Conservation (phyloP, 164 flowering plant species). For the Piper longum region DNA sequence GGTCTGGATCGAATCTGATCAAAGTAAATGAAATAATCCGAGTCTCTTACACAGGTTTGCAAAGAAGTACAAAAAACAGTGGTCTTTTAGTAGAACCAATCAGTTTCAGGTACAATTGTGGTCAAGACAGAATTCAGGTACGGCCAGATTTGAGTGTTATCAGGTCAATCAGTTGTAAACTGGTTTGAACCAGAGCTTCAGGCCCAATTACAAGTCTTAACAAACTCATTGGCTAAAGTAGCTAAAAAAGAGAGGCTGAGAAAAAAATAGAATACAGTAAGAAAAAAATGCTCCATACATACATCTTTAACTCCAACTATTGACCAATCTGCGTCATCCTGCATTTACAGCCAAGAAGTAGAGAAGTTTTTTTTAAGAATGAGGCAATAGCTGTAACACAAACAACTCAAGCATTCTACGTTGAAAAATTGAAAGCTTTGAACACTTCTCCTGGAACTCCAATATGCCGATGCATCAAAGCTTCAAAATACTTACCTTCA, state of each 20-base stretch:
- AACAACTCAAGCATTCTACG: not conserved
- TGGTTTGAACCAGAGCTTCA: too few species aligned
- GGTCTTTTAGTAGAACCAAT: too few species aligned
- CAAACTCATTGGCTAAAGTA: not conserved
- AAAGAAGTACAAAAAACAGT: too few species aligned
- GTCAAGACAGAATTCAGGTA: too few species aligned
- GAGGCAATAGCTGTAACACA: not conserved
- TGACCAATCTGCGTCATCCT: constrained; percentile 99
- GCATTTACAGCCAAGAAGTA: constrained; percentile 8
- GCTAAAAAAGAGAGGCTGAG: too few species aligned
- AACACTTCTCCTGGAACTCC: not conserved
- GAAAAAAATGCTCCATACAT: not conserved
- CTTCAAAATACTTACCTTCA: constrained; percentile 43
- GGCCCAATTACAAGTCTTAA: too few species aligned
- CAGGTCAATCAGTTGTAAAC: too few species aligned
- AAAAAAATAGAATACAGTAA: not conserved
- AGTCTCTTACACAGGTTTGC: too few species aligned
- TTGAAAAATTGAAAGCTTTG: not conserved
- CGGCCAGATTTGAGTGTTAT: too few species aligned
- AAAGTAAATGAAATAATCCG: too few species aligned
- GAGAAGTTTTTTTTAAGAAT: constrained; percentile 4
- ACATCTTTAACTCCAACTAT: constrained; percentile 80
- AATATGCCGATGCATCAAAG: not conserved
- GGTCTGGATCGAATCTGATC: too few species aligned
- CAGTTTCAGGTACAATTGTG: too few species aligned